Percentiles rank a stretch among this genome's conserved stretches.
These are phyloP conservation scores for Apostasia shenzhenica DNA, from an alignment of 106 monocot species.

Conservation along the genomic window DNA sequence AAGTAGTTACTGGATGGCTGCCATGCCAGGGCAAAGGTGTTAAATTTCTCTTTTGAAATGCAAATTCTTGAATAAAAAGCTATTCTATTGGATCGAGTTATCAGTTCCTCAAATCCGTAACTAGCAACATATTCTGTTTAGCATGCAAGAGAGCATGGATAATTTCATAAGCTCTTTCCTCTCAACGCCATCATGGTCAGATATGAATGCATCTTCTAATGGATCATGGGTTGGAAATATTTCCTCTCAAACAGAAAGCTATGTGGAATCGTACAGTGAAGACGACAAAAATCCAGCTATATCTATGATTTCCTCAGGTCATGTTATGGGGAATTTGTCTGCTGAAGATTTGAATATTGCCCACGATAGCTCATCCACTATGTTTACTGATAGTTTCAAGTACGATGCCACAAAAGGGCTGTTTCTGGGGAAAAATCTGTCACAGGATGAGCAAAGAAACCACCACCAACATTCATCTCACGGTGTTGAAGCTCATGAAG, in stretches of 20 bases:
- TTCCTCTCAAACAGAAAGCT: constrained; percentile 21
- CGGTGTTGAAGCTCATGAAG: constrained; percentile 6
- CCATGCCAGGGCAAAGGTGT: too few species aligned
- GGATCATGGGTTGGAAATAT: constrained; percentile 25
- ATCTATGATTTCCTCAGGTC: constrained; percentile 18
- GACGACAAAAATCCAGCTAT: constrained; percentile 17
- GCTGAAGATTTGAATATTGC: constrained; percentile 13
- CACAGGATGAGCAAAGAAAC: constrained; percentile 5
- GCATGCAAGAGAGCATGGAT: constrained; percentile 23
- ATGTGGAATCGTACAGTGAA: constrained; percentile 9
- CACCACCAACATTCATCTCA: constrained; percentile 3
- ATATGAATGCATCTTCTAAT: constrained; percentile 18
- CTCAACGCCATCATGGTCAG: constrained; percentile 37
- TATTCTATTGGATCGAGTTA: neutral
- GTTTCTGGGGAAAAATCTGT: constrained; percentile 13
- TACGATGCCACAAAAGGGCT: constrained; percentile 10
- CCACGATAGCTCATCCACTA: constrained; percentile 10
- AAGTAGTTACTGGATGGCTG: too few species aligned
- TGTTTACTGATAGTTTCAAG: constrained; percentile 19
- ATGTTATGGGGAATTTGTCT: constrained; percentile 13
- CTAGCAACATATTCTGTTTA: neutral
- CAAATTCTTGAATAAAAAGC: too few species aligned
- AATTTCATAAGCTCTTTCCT: constrained; percentile 35
- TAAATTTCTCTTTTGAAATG: too few species aligned
- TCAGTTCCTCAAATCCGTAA: constrained; percentile 6